Evolutionary conservation across 2,329 filamentous ascomycete species (phyloP), one percentile per base, ranked within the genome.

Genomic region (Talaromyces sp.): DNA sequence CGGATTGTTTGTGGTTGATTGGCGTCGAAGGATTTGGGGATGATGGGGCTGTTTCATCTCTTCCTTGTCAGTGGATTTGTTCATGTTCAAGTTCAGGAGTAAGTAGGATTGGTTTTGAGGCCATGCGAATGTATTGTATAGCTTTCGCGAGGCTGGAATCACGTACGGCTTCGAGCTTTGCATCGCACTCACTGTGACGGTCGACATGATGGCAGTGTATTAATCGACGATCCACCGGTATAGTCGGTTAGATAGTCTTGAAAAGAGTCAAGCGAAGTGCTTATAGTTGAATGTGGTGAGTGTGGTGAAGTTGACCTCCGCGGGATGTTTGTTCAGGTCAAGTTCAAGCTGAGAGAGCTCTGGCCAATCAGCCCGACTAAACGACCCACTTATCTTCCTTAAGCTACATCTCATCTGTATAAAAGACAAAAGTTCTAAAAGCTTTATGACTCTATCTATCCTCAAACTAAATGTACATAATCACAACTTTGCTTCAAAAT

Each of bases 1-100:
- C 89, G 89, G 69, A 99, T 92, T 2, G 91, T 94, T 66, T 86
- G 79, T 35, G 93, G 91, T 75, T 99, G 94, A 72, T 93, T 91
- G 54, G 84, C 86, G 71, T 92, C 89, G 82, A 99, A 99, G 64
- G 86, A 77, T 62, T 89, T 86, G 25, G 92, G 91, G 55, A 90
- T 82, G 62, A 87, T 85, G 22, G 93, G 91, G 17, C 84, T 84
- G 61, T 22, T 28, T 13, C 10, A 46, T n/a, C n/a, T n/a, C n/a
- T n/a, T n/a, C n/a, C 13, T 22, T 31, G 43, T 28, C 21, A 28
- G 37, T 46, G 15, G 17, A 28, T 28, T 28, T 7, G n/a, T n/a
- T n/a, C n/a, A n/a, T n/a, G n/a, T n/a, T n/a, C n/a, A n/a, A n/a
- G n/a, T n/a, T n/a, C n/a, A n/a, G n/a, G n/a, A n/a, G n/a, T n/a